Conservation (phyloP, 1,139 yeast genomes). For the Arxiozyma telluris region DNA sequence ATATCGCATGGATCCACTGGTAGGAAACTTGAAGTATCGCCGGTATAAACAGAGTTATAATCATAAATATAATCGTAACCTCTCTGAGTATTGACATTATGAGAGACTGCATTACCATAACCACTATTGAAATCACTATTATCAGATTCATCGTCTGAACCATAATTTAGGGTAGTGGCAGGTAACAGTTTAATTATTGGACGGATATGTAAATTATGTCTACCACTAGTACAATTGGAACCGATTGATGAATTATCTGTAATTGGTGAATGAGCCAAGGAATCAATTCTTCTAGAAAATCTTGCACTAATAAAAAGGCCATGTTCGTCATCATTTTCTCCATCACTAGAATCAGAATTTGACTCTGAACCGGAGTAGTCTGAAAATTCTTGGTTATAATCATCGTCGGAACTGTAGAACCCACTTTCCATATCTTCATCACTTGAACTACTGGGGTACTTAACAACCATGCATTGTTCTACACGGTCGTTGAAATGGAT, state of each 20-base stretch:
- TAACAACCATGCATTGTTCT: conserved; percentile 78
- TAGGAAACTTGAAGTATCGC: conserved; percentile 35
- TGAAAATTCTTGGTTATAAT: conserved; percentile 4
- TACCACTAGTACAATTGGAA: conserved; percentile 19
- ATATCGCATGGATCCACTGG: conserved; percentile 34
- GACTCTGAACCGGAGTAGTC: conserved; percentile 9
- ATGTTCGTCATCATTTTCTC: conserved; percentile 30
- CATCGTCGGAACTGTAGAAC: conserved; percentile 13
- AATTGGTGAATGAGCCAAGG: conserved; percentile 17
- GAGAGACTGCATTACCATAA: conserved; percentile 51
- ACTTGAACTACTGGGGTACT: conserved; percentile 28
- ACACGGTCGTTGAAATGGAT: conserved; percentile 91
- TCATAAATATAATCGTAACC: conserved; percentile 83
- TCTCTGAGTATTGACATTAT: conserved; percentile 63
- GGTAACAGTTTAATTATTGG: conserved; percentile 68
- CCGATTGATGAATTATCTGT: conserved; percentile 31
- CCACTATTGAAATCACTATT: conserved; percentile 39
- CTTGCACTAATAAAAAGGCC: conserved; percentile 33
- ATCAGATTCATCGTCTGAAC: conserved; percentile 62
- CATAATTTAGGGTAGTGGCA: conserved; percentile 71
- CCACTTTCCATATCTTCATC: conserved; percentile 16
- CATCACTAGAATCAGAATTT: conserved; percentile 28
- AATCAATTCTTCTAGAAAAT: conserved; percentile 22
- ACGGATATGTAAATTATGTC: conserved; percentile 16
- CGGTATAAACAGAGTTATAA: conserved; percentile 72